These are phyloP conservation scores for Phaffomyces opuntiae DNA, from an alignment of 805 yeast genomes.

Conservation along the genomic window DNA sequence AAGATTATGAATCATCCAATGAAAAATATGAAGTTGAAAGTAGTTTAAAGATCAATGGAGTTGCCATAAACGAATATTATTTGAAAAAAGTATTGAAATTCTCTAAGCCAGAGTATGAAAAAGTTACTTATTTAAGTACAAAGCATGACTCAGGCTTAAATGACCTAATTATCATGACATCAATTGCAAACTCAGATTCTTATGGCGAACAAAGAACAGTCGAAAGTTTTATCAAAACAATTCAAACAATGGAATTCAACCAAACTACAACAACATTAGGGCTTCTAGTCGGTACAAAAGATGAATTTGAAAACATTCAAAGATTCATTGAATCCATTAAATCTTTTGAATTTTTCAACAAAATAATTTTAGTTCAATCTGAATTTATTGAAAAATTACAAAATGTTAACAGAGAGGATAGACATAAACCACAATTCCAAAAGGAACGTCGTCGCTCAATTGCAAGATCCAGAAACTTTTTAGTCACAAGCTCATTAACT, in stretches of 20 bases:
- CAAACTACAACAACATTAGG: slow-evolving; percentile 18
- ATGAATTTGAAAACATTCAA: slow-evolving; percentile 3
- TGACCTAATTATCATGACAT: slow-evolving; percentile 10
- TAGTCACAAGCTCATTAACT: slow-evolving; percentile 18
- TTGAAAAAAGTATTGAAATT: background rate
- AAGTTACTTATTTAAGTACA: background rate
- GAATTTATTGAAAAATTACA: slow-evolving; percentile 15
- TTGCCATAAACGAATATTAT: too few relatives aligned
- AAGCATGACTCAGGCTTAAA: slow-evolving; percentile 4
- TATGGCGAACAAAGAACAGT: slow-evolving; percentile 32
- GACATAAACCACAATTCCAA: slow-evolving; percentile 17
- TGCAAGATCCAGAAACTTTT: slow-evolving; percentile 25
- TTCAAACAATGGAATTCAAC: slow-evolving; percentile 23
- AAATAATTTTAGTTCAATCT: slow-evolving; percentile 13
- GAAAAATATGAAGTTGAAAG: too few relatives aligned
- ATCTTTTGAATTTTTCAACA: slow-evolving; percentile 3
- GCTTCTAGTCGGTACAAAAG: slow-evolving; percentile 10
- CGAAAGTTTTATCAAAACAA: slow-evolving; percentile 26
- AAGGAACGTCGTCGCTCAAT: slow-evolving; percentile 23
- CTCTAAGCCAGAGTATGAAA: background rate
- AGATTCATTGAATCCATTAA: slow-evolving; percentile 4
- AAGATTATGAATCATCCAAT: too few relatives aligned
- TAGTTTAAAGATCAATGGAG: too few relatives aligned
- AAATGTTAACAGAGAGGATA: slow-evolving; percentile 9
- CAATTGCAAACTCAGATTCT: slow-evolving; percentile 25